Evolutionary conservation across 345 rosid genomes (phyloP).

Genomic region (Citrus unshiu): DNA sequence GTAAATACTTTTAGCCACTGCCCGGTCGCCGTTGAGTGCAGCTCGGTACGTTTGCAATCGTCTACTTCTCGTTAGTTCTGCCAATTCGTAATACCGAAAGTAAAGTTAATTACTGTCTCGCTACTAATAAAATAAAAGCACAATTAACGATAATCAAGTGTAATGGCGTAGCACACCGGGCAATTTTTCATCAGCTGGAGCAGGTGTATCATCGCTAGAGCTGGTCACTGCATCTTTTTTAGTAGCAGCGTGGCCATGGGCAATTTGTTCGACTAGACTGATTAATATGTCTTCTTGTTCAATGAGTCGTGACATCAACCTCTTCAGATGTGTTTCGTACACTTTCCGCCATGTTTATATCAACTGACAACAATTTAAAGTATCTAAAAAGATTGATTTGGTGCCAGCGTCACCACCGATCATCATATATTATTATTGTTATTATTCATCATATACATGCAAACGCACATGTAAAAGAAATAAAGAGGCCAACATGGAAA

Average conservation of each 20-base stretch:
- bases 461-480: no score
- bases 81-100: neutral
- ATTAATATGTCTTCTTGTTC: neutral
- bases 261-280: neutral
- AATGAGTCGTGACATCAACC: neutral
- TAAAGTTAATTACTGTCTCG: neutral
- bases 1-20: neutral
- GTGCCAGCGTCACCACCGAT: no score
- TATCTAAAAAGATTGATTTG: no score
- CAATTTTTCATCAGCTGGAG: neutral
- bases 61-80: neutral
- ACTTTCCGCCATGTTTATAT: no score
- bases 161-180: neutral
- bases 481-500: no score
- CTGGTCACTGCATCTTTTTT: neutral
- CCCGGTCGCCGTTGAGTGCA: slow-evolving; percentile 16
- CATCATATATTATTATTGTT: no score
- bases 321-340: no score
- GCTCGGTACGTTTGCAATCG: neutral
- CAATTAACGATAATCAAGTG: neutral
- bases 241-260: neutral
- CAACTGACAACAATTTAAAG: no score
- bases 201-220: neutral
- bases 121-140: neutral
- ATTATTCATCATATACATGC: no score